A percentile compares a stretch with the other conserved stretches of the same genome.
phyloP scores from a whole-genome alignment of 257 asterid genomes.

The Nicotiana noctiflora region DNA sequence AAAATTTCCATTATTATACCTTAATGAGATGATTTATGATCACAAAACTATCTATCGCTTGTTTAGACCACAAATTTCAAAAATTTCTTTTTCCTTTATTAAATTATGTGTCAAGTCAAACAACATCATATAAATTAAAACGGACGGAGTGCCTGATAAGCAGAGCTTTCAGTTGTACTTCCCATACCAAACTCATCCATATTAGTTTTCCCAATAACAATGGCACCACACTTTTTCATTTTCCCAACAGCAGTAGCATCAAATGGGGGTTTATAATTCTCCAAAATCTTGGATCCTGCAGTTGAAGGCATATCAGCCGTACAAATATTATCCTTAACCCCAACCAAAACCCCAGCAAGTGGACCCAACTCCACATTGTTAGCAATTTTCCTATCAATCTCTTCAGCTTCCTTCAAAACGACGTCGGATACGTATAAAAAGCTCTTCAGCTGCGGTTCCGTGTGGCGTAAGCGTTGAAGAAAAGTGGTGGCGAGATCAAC shows the following conservation, averaged over 20 bases:
- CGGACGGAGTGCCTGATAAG: constrained; percentile 45
- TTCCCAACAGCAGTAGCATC: constrained; percentile 90
- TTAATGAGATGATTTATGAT: too few relatives aligned
- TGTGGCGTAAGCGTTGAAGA: constrained; percentile 62
- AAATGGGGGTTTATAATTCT: constrained; percentile 69
- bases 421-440: constrained; percentile 63
- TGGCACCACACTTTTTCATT: constrained; percentile 72
- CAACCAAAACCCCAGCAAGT: constrained; percentile 77
- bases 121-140: too few relatives aligned
- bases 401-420: constrained; percentile 62
- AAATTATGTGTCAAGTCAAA: too few relatives aligned
- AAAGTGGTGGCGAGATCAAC: constrained; percentile 61
- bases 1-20: too few relatives aligned
- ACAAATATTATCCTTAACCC: constrained; percentile 89
- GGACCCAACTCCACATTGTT: constrained; percentile 63
- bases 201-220: constrained; percentile 87
- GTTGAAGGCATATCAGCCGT: constrained; percentile 84
- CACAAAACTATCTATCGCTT: too few relatives aligned
- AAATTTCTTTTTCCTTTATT: too few relatives aligned
- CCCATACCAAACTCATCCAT: constrained; percentile 99
- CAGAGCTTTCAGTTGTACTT: constrained; percentile 89
- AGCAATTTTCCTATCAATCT: constrained; percentile 52
- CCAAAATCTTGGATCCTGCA: constrained; percentile 82
- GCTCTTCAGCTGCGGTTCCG: constrained; percentile 73
- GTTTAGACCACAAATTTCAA: too few relatives aligned